These are phyloP conservation scores for Rhizophora mangle DNA, from an alignment of 345 rosid genomes.

Conservation along the genomic window DNA sequence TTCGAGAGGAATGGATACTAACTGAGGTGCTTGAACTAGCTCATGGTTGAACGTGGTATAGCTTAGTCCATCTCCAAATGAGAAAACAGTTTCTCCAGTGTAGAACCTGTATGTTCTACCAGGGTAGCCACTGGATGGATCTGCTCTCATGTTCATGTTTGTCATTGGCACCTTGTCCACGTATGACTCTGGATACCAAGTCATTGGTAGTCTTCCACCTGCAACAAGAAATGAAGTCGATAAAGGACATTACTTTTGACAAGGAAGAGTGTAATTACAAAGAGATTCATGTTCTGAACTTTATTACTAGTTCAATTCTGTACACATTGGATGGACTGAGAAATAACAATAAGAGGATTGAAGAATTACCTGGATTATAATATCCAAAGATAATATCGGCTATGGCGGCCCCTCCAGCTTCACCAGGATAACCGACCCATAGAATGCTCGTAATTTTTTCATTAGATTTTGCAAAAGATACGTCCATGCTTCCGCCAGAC, in stretches of 20 bases:
- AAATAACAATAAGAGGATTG: too few species aligned
- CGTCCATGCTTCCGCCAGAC: slow-evolving; percentile 93
- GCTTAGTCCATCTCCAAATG: slow-evolving; percentile 89
- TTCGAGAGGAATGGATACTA: slow-evolving; percentile 43
- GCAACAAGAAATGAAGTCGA: slow-evolving; percentile 4
- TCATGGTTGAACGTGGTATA: slow-evolving; percentile 46
- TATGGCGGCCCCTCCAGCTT: slow-evolving; percentile 91
- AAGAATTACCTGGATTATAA: slow-evolving; percentile 71
- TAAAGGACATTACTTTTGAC: not conserved
- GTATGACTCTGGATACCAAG: slow-evolving; percentile 90
- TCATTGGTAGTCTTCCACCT: slow-evolving; percentile 94
- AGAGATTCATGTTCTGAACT: not conserved
- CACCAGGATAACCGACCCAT: slow-evolving; percentile 95
- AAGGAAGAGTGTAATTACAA: not conserved
- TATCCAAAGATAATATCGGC: slow-evolving; percentile 76
- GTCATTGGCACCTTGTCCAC: slow-evolving; percentile 80
- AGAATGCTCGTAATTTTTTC: slow-evolving; percentile 63
- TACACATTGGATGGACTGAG: too few species aligned
- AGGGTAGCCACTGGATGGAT: slow-evolving; percentile 68
- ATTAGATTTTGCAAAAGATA: slow-evolving; percentile 62
- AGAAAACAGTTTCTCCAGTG: slow-evolving; percentile 74
- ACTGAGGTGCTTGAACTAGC: slow-evolving; percentile 52
- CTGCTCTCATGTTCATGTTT: slow-evolving; percentile 92
- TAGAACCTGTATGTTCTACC: slow-evolving; percentile 88
- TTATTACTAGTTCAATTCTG: too few species aligned